These are phyloP conservation scores for Paratinospora sagittata DNA, from an alignment of 164 flowering plant genomes.

Conservation along the genomic window DNA sequence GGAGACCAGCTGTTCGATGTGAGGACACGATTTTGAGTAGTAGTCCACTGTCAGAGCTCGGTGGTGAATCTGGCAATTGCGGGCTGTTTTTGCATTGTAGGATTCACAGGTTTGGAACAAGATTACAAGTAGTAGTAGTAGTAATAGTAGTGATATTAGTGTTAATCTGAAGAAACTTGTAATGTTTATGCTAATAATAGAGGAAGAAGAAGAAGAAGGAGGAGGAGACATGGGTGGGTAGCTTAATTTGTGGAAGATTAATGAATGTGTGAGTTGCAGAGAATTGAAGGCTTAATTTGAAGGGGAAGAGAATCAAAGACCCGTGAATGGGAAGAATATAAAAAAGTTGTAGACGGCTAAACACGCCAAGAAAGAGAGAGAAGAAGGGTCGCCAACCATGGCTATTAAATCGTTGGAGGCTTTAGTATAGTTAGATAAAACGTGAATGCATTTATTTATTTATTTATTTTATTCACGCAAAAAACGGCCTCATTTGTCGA, in stretches of 20 bases:
- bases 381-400: neutral
- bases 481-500: neutral
- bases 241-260: no score
- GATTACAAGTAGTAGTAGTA: neutral
- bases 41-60: constrained; percentile 45
- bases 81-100: neutral
- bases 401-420: neutral
- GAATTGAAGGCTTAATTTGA: neutral
- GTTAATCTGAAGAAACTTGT: no score
- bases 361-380: neutral
- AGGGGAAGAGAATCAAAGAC: neutral
- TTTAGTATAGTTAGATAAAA: neutral
- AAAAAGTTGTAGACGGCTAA: neutral
- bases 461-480: neutral
- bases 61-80: neutral
- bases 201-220: constrained; percentile 17
- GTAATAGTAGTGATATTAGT: no score
- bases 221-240: constrained; percentile 11
- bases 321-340: neutral
- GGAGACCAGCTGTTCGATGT: constrained; percentile 59
- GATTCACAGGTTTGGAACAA: constrained; percentile 8
- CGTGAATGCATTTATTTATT: neutral
- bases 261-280: neutral
- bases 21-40: constrained; percentile 77
- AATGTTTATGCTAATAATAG: neutral